Evolutionary conservation across 768 basidiomycete genomes (phyloP).

Genomic region (Boletus rex-veris): DNA sequence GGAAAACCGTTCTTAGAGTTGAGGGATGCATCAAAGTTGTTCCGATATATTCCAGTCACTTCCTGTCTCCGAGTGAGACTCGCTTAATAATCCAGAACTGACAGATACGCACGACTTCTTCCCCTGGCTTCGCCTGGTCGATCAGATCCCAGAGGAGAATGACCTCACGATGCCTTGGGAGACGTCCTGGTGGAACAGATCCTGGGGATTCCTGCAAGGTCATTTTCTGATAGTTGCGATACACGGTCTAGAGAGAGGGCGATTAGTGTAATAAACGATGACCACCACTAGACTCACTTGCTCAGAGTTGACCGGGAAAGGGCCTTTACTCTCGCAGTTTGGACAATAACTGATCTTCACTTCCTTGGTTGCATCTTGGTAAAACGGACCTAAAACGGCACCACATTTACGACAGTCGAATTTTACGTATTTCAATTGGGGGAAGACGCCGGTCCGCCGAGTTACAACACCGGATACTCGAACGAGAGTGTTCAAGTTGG

Average conservation of each 20-base stretch:
- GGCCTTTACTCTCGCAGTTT: slow-evolving; percentile 92
- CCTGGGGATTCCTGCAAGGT: slow-evolving; percentile 98
- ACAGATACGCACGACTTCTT: slow-evolving; percentile 77
- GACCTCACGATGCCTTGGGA: slow-evolving; percentile 95
- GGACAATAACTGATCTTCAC: slow-evolving; percentile 92
- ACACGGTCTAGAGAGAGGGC: slow-evolving; percentile 69
- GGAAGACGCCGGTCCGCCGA: slow-evolving; percentile 91
- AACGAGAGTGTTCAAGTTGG: slow-evolving; percentile 92
- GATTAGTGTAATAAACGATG: background rate
- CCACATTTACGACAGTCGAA: slow-evolving; percentile 97
- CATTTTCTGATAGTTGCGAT: slow-evolving; percentile 99
- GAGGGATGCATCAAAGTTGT: slow-evolving; percentile 97
- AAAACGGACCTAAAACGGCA: slow-evolving; percentile 93
- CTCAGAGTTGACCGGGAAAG: slow-evolving; percentile 95
- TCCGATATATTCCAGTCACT: slow-evolving; percentile 96
- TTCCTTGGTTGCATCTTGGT: slow-evolving; percentile 94
- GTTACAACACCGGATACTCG: slow-evolving; percentile 96
- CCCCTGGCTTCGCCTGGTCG: slow-evolving; percentile 96
- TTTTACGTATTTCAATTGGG: slow-evolving; percentile 99
- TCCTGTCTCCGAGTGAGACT: slow-evolving; percentile 52
- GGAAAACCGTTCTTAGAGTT: slow-evolving; percentile 99
- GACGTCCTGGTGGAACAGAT: slow-evolving; percentile 93
- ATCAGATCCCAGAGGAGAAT: slow-evolving; percentile 97
- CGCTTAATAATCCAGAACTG: background rate
- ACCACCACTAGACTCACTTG: slow-evolving; percentile 52